Evolutionary conservation across 192 early-diverging fungal species (phyloP), one percentile per base, ranked within the genome.

Genomic region (Mortierella claussenii): DNA sequence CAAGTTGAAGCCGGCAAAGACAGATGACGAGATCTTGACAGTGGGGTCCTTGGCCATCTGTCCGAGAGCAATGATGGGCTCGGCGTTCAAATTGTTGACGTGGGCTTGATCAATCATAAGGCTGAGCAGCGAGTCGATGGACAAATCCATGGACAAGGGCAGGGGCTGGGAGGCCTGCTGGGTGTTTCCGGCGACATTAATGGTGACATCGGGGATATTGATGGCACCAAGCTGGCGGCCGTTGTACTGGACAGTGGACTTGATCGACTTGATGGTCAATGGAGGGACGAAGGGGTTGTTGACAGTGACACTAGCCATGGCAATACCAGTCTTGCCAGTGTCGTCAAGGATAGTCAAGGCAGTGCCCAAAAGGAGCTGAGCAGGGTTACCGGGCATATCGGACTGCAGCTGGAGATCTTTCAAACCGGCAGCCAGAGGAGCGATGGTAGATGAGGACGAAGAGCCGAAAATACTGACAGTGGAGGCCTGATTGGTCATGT

Each of bases 201-300:
- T 78, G 9, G 81, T 79, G 21, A 70, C 61, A 10, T 47, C 71
- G 10, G 82, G 74, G 26, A 85, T 62, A 47, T 86, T 85, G 46
- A 87, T 83, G 42, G 68, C 56, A 26, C 85, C 86, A 23, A 87
- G 55, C 9, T 66, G 63, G 37, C 79, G 66, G 55, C 71, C 76
- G n/a, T 79, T 46, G 62, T 79, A 86, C 11, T 65, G 76, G 45
- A 83, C 82, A n/a, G 79, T 68, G 13, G 83, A 81, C 30, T 81
- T 33, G 60, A 89, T 78, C 24, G 76, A 80, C 31, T 78, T 68
- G 56, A 89, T 87, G 18, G 61, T 66, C 45, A 89, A 48, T 20
- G 73, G 68, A 27, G 86, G 81, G 20, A 64, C 48, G 68, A 89
- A 87, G 18, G 87, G 87, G 69, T 89, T 84, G 33, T 81, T 76